A percentile compares a stretch with the other conserved stretches of the same genome.
Conservation (phyloP, 2,329 filamentous ascomycete species). For the Byssothecium circinans region DNA sequence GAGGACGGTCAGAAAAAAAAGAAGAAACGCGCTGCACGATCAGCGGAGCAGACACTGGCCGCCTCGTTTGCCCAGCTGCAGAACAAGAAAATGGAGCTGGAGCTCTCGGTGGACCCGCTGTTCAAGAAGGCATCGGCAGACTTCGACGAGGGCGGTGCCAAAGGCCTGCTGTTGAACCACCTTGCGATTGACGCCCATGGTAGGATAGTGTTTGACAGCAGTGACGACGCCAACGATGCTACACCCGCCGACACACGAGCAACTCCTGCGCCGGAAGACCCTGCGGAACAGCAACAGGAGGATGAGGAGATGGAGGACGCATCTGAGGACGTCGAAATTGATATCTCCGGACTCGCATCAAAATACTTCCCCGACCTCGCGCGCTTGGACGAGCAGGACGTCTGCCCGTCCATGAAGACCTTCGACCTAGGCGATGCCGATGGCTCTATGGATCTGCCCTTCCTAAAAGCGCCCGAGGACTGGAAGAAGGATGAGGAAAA, state of each 20-base stretch:
- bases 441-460: slow-evolving; percentile 84
- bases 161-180: slow-evolving; percentile 91
- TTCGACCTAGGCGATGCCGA: slow-evolving; percentile 89
- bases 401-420: slow-evolving; percentile 91
- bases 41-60: slow-evolving; percentile 90
- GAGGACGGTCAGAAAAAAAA: slow-evolving; percentile 62
- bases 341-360: slow-evolving; percentile 71
- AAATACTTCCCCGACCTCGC: slow-evolving; percentile 85
- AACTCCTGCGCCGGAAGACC: slow-evolving; percentile 48
- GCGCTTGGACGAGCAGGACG: slow-evolving; percentile 78
- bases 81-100: slow-evolving; percentile 95
- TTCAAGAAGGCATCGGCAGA: slow-evolving; percentile 99
- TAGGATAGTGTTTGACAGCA: slow-evolving; percentile 97
- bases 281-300: slow-evolving; percentile 50
- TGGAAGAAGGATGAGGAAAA: slow-evolving; percentile 71
- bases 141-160: slow-evolving; percentile 97
- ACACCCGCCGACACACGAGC: slow-evolving; percentile 49
- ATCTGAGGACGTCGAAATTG: slow-evolving; percentile 70
- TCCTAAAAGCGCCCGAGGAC: slow-evolving; percentile 85
- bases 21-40: slow-evolving; percentile 79
- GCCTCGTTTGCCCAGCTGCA: slow-evolving; percentile 85
- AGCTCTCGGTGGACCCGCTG: slow-evolving; percentile 94
- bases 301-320: slow-evolving; percentile 40
- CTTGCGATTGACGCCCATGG: slow-evolving; percentile 92
- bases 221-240: slow-evolving; percentile 72